Evolutionary conservation across 2,329 filamentous ascomycete species (phyloP).

Genomic region (Trichoderma sp.): DNA sequence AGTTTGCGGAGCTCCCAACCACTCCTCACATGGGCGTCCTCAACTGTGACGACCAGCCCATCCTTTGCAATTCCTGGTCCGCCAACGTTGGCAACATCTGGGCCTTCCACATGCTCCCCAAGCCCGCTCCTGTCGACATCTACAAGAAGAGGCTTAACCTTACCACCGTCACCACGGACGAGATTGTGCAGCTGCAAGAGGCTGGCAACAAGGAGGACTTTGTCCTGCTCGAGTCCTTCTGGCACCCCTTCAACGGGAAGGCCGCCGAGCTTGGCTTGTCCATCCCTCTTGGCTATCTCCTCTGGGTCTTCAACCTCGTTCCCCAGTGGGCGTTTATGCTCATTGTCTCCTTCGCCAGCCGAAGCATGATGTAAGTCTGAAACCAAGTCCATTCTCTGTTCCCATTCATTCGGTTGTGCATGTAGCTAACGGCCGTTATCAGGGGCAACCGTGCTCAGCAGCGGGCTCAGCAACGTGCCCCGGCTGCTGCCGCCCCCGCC

Average conservation of each 20-base stretch:
- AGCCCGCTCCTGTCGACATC: constrained; percentile 61
- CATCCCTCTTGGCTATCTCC: constrained; percentile 63
- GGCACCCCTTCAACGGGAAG: constrained; percentile 73
- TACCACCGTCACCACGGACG: constrained; percentile 63
- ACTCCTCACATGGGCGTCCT: constrained; percentile 66
- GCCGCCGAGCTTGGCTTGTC: constrained; percentile 61
- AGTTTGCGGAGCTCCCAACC: constrained; percentile 60
- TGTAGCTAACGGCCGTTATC: constrained; percentile 26
- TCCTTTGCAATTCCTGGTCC: constrained; percentile 74
- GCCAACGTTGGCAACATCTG: constrained; percentile 63
- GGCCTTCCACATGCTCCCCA: constrained; percentile 65
- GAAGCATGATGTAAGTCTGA: constrained; percentile 68
- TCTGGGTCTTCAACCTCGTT: constrained; percentile 65
- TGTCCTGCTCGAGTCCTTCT: constrained; percentile 57
- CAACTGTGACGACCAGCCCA: constrained; percentile 71
- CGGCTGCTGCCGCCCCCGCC: neutral
- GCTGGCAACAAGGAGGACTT: constrained; percentile 50
- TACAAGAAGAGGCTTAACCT: constrained; percentile 67
- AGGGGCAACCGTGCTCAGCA: constrained; percentile 40
- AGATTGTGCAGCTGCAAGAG: constrained; percentile 59
- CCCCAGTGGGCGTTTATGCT: constrained; percentile 80
- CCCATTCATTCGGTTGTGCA: neutral
- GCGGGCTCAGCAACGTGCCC: constrained; percentile 20
- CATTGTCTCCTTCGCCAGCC: constrained; percentile 67
- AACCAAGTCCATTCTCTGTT: neutral